Evolutionary conservation across 352 stramenopile species (phyloP).

Genomic region (Globisporangium polare): DNA sequence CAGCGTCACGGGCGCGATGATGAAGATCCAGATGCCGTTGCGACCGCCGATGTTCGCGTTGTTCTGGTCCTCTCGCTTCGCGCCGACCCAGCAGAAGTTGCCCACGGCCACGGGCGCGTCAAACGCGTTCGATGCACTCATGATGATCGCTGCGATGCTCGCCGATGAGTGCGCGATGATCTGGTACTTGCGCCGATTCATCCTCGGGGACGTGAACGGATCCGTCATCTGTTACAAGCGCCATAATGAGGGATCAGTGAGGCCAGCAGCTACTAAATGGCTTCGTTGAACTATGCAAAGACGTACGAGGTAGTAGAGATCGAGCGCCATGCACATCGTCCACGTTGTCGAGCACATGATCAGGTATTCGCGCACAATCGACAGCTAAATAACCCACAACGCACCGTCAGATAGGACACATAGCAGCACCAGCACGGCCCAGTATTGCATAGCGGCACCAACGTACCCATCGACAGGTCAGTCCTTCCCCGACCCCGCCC

Average conservation of each 20-base stretch:
- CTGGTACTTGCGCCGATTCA: conserved; percentile 69
- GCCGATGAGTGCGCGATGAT: conserved; percentile 41
- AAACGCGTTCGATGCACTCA: conserved; percentile 50
- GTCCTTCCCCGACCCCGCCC: conserved; percentile 29
- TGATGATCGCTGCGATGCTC: conserved; percentile 35
- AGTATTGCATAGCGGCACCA: no score
- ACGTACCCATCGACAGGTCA: conserved; percentile 50
- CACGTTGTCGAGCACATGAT: conserved; percentile 73
- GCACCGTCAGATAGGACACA: not conserved
- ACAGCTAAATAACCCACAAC: conserved; percentile 28
- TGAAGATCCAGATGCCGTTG: conserved; percentile 64
- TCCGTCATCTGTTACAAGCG: conserved; percentile 54
- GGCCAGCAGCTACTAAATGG: no score
- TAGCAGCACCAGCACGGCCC: not conserved
- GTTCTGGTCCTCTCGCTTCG: conserved; percentile 33
- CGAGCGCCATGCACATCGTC: conserved; percentile 67
- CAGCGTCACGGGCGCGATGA: conserved; percentile 46
- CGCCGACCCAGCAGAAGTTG: conserved; percentile 73
- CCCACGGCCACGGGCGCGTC: conserved; percentile 54
- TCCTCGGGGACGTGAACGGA: conserved; percentile 68
- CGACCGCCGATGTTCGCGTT: conserved; percentile 23
- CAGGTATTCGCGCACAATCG: conserved; percentile 60
- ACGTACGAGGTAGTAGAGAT: conserved; percentile 66
- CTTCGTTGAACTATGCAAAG: no score
- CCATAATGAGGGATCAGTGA: not conserved